These are phyloP conservation scores for Linaria vulgaris DNA, from an alignment of 257 asterid genomes.

Conservation along the genomic window DNA sequence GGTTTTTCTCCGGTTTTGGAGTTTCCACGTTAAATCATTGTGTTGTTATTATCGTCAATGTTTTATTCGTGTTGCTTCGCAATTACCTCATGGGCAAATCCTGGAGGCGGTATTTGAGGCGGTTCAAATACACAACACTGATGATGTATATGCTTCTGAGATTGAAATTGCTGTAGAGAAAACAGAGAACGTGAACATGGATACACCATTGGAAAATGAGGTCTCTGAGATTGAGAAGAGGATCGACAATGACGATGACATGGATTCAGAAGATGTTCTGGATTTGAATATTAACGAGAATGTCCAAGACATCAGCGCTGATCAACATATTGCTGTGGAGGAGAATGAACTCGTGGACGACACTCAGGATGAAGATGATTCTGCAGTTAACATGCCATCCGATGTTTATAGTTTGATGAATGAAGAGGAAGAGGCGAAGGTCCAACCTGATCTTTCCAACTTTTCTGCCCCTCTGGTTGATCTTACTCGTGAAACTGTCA, in stretches of 20 bases:
- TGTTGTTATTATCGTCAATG: too few species aligned
- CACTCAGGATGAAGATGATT: background rate
- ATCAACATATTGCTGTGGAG: background rate
- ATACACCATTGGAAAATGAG: too few species aligned
- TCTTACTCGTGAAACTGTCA: background rate
- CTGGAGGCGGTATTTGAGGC: too few species aligned
- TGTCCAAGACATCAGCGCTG: background rate
- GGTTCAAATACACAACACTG: too few species aligned
- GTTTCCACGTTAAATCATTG: too few species aligned
- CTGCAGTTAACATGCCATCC: background rate
- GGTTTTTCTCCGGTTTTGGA: too few species aligned
- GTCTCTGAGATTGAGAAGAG: conserved; percentile 24
- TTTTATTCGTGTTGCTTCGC: too few species aligned
- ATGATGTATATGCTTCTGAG: background rate
- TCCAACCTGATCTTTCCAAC: background rate
- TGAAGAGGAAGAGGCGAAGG: background rate
- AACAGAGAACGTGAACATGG: too few species aligned
- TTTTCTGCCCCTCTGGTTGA: background rate
- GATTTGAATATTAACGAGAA: background rate
- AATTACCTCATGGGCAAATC: too few species aligned
- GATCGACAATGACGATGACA: conserved; percentile 2
- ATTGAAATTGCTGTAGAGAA: conserved; percentile 14
- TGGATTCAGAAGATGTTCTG: conserved; percentile 5
- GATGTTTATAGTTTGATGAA: background rate
- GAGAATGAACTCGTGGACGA: conserved; percentile 7